Evolutionary conservation across 2,329 filamentous ascomycete species (phyloP).

Genomic region (Trichoderma sp.): DNA sequence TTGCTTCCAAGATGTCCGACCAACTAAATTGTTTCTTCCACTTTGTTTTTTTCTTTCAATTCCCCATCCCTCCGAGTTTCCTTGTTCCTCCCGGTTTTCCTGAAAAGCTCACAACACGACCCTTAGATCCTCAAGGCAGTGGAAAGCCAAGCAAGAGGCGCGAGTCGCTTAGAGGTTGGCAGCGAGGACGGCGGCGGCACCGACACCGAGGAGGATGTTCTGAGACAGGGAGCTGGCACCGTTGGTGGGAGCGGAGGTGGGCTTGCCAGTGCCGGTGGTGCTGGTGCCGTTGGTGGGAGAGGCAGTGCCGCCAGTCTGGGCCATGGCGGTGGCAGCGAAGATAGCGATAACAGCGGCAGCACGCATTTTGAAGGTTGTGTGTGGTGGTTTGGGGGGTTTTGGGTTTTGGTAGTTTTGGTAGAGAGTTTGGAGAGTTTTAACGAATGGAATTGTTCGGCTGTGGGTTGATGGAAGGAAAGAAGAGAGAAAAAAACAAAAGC

Average conservation of each 20-base stretch:
- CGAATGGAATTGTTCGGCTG: slow-evolving; percentile 16
- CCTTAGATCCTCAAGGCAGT: slow-evolving; percentile 1
- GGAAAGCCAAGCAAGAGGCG: not conserved
- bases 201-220: slow-evolving; percentile 19
- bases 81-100: not conserved
- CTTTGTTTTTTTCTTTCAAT: not conserved
- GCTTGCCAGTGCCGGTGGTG: slow-evolving; percentile 4
- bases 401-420: not conserved
- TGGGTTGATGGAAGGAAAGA: slow-evolving; percentile 7
- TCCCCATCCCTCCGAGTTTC: not conserved
- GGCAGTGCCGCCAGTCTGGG: slow-evolving; percentile 13
- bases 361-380: slow-evolving; percentile 24
- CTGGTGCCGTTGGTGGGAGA: slow-evolving; percentile 15
- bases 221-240: slow-evolving; percentile 15
- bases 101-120: not conserved
- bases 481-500: not conserved
- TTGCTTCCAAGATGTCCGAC: not conserved
- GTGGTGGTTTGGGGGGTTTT: not conserved
- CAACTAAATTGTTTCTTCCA: not conserved
- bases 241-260: slow-evolving; percentile 9
- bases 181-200: slow-evolving; percentile 19
- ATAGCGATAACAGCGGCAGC: slow-evolving; percentile 20
- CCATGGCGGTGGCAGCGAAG: slow-evolving; percentile 23
- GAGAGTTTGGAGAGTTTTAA: slow-evolving; percentile 8
- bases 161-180: slow-evolving; percentile 17